A percentile compares a stretch with the other conserved stretches of the same genome.
phyloP scores from a whole-genome alignment of 1,139 yeast species.

The Zygoascus hellenicus region DNA sequence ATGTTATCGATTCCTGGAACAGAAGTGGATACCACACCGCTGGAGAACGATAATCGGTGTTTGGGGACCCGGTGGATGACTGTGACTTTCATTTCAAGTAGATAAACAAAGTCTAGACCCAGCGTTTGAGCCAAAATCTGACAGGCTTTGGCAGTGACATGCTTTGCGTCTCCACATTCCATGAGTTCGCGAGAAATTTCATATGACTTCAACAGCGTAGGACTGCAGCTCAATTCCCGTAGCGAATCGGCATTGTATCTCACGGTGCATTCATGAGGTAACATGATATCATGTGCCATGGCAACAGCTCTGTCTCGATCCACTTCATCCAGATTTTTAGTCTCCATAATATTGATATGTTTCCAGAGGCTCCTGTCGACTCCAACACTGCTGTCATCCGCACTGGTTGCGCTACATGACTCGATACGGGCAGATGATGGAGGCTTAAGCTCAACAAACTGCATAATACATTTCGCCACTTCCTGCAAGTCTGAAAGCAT shows the following conservation, averaged over 20 bases:
- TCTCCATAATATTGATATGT: background rate
- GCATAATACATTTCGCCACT: constrained; percentile 43
- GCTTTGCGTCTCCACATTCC: constrained; percentile 35
- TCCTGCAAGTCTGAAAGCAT: constrained; percentile 36
- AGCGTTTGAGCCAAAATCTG: constrained; percentile 38
- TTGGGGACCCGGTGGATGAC: constrained; percentile 13
- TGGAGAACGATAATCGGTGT: constrained; percentile 1
- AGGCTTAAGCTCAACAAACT: constrained; percentile 34
- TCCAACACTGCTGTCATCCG: constrained; percentile 1
- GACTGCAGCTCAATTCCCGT: constrained; percentile 13
- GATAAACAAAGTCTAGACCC: constrained; percentile 47
- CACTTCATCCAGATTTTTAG: background rate
- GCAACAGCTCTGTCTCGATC: background rate
- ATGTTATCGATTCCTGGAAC: background rate
- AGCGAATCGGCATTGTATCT: constrained; percentile 9
- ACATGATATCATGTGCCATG: background rate
- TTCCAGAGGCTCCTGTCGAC: background rate
- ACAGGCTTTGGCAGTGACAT: constrained; percentile 34
- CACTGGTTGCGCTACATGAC: constrained; percentile 13
- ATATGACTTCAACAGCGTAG: constrained; percentile 26
- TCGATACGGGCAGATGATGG: constrained; percentile 20
- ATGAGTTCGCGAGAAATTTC: constrained; percentile 40
- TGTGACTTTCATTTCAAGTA: constrained; percentile 48
- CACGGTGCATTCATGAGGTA: constrained; percentile 13
- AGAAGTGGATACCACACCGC: constrained; percentile 3